Base-by-base conservation (phyloP, 2,329 filamentous ascomycete genomes). In the Sarocladium kiliense region DNA sequence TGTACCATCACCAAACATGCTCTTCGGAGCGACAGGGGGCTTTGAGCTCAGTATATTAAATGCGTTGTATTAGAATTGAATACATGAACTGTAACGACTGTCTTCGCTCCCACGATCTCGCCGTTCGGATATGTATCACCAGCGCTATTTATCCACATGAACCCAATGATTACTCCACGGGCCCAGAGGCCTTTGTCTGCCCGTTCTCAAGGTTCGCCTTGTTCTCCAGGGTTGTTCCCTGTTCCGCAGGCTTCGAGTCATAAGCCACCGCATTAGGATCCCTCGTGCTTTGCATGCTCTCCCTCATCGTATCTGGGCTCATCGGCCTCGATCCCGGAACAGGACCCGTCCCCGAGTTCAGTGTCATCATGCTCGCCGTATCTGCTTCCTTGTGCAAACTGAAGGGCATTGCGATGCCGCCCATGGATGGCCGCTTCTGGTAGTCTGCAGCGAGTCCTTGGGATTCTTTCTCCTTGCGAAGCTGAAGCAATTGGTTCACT, bases 391-490 rank as follows among this genome's bases (percentile, higher is more conserved):
- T 80, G 54, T 79, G 79, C 14, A 92, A 67, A 56, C 81, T 87
- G 64, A 92, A 92, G 0, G 88, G 88, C 61, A 89, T 79, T 0
- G 88, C 87, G 25, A 91, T 81, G 0, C 87, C 85, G 19, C 82
- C 83, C 5, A 88, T 75, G 45, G 84, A 84, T 0, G 87, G 85
- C 2, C 88, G 75, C 63, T 86, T 87, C 4, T 81, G 81, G 3
- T 77, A 74, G 0, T 79, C 80, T 0, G 81, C 74, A 58, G 77
- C 69, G 44, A 78, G 69, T 0, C 67, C 63, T 50, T 72, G 73
- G 27, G 74, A 63, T 0, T 74, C 70, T 21, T 74, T 62, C 41
- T 72, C 69, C 39, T 69, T 72, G 23, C 76, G 68, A 27, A 68
- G 64, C 53, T 74, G 73, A 18, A 80, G 64, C 0, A 81, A 64